Evolutionary conservation across 345 rosid genomes (phyloP).

Genomic region (Corymbia maculata): DNA sequence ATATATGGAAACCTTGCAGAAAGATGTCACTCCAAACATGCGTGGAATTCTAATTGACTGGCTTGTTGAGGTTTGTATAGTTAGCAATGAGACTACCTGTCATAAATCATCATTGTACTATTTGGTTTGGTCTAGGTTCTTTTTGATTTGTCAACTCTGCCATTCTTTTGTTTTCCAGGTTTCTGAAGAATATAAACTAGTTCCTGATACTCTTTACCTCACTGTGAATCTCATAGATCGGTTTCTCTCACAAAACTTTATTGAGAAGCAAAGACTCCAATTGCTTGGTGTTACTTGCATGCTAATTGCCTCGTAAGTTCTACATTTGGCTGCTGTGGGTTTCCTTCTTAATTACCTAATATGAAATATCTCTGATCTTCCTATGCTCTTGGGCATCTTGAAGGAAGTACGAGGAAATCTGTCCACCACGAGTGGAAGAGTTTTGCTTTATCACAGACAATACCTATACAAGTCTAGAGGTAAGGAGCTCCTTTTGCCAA

Average conservation of each 20-base stretch:
- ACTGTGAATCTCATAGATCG: slow-evolving; percentile 88
- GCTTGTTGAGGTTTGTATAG: slow-evolving; percentile 79
- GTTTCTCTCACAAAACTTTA: slow-evolving; percentile 54
- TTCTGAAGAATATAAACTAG: slow-evolving; percentile 81
- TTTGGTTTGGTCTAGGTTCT: background rate
- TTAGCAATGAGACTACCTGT: background rate
- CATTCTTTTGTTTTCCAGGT: slow-evolving; percentile 37
- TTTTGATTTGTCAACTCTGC: background rate
- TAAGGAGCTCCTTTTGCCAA: slow-evolving; percentile 3
- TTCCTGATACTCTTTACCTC: slow-evolving; percentile 90
- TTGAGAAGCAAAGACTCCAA: slow-evolving; percentile 85
- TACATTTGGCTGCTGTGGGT: background rate
- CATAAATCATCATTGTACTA: background rate
- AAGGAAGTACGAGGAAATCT: slow-evolving; percentile 89
- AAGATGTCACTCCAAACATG: slow-evolving; percentile 67
- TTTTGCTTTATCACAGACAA: slow-evolving; percentile 92
- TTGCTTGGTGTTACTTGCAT: slow-evolving; percentile 91
- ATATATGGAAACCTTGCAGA: slow-evolving; percentile 73
- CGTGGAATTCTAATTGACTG: slow-evolving; percentile 81
- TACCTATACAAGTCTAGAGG: slow-evolving; percentile 78
- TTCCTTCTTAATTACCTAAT: background rate
- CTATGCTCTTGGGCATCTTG: slow-evolving; percentile 1
- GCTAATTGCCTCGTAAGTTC: slow-evolving; percentile 95
- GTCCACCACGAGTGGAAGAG: slow-evolving; percentile 84
- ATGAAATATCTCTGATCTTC: background rate